These are phyloP conservation scores for Taphrina communis DNA, from an alignment of 1,139 yeast species.

Conservation along the genomic window DNA sequence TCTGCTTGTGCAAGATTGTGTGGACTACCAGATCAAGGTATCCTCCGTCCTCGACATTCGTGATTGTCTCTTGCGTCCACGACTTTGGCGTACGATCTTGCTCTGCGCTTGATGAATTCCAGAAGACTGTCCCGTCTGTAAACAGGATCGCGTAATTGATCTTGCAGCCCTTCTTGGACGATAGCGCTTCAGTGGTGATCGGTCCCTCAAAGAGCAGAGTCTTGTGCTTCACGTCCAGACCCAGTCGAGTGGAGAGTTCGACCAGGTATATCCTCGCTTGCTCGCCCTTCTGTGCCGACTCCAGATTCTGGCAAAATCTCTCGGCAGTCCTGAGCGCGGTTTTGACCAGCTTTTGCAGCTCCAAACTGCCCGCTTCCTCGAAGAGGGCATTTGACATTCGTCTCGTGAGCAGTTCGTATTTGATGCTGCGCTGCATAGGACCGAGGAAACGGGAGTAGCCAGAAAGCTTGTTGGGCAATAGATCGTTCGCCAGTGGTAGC, in stretches of 20 bases:
- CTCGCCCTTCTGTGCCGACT: conserved; percentile 28
- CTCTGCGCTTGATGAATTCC: conserved; percentile 19
- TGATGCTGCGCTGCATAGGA: conserved; percentile 38
- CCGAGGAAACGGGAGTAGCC: conserved; percentile 36
- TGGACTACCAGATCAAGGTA: conserved; percentile 28
- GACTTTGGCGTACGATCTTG: conserved; percentile 29
- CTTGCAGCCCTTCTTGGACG: conserved; percentile 33
- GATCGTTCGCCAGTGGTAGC: conserved; percentile 24
- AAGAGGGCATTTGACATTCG: conserved; percentile 18
- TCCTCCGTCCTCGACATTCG: conserved; percentile 32
- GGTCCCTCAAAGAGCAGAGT: conserved; percentile 25
- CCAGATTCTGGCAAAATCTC: conserved; percentile 21
- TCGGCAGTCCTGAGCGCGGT: conserved; percentile 19
- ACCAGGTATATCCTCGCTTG: conserved; percentile 26
- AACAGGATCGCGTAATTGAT: conserved; percentile 31
- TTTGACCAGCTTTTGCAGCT: conserved; percentile 20
- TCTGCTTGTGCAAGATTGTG: conserved; percentile 9
- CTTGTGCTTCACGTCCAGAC: conserved; percentile 17
- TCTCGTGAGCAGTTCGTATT: conserved; percentile 27
- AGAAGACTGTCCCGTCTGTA: conserved; percentile 33
- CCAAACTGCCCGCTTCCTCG: conserved; percentile 11
- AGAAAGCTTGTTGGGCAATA: conserved; percentile 27
- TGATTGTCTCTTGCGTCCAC: conserved; percentile 21
- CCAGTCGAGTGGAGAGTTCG: conserved; percentile 22
- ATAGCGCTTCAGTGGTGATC: conserved; percentile 21